Conservation (phyloP, 1,284 basidiomycete genomes). For the Xerocomus amazonicus region DNA sequence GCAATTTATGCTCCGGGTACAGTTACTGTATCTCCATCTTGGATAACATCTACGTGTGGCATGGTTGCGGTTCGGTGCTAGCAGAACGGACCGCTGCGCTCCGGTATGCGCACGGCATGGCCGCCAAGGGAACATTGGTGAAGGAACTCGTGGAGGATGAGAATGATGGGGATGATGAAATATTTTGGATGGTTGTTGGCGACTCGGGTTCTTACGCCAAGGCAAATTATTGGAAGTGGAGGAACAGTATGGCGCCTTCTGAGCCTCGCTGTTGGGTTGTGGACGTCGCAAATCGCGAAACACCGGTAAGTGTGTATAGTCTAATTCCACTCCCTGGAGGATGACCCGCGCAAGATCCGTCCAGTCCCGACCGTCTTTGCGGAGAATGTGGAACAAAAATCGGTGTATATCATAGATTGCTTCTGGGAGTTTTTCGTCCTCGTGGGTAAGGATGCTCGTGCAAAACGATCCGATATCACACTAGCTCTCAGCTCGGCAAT, state of each 20-base stretch:
- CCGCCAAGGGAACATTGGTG: slow-evolving; percentile 37
- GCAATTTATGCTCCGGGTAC: slow-evolving; percentile 74
- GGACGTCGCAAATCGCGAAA: slow-evolving; percentile 35
- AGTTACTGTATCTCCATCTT: slow-evolving; percentile 72
- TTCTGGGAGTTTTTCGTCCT: slow-evolving; percentile 74
- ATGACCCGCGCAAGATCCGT: slow-evolving; percentile 25
- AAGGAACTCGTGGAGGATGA: slow-evolving; percentile 61
- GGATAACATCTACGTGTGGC: slow-evolving; percentile 72
- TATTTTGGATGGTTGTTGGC: slow-evolving; percentile 82
- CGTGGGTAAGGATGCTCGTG: slow-evolving; percentile 64
- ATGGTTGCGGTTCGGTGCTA: slow-evolving; percentile 62
- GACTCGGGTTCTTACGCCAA: slow-evolving; percentile 61
- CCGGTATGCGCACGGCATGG: slow-evolving; percentile 53
- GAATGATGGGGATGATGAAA: slow-evolving; percentile 57
- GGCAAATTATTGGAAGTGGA: slow-evolving; percentile 78
- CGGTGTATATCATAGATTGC: slow-evolving; percentile 66
- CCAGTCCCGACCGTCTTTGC: slow-evolving; percentile 30
- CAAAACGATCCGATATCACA: slow-evolving; percentile 53
- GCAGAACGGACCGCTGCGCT: slow-evolving; percentile 58
- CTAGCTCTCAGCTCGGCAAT: slow-evolving; percentile 55
- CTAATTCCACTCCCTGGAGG: neutral
- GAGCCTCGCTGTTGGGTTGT: slow-evolving; percentile 59
- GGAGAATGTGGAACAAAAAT: slow-evolving; percentile 29
- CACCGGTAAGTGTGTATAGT: slow-evolving; percentile 34
- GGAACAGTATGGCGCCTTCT: slow-evolving; percentile 36